Percentiles rank a stretch among this genome's conserved stretches.
These are phyloP conservation scores for Hamamelis virginiana DNA, from an alignment of 164 flowering plant species.

Conservation along the genomic window DNA sequence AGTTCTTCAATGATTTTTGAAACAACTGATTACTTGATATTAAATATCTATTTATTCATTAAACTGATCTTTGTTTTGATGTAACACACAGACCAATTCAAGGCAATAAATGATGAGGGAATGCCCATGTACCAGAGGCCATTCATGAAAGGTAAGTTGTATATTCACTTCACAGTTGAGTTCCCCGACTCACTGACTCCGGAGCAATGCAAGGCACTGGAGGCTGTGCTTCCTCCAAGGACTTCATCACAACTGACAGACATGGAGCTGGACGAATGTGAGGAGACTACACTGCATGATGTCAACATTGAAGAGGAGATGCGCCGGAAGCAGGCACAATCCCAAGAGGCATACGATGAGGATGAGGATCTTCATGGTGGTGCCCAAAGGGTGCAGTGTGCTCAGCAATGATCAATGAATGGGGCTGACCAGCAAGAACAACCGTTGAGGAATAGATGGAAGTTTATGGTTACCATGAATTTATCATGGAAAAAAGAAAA, in stretches of 20 bases:
- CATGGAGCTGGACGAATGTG: conserved; percentile 62
- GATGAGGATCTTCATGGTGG: conserved; percentile 45
- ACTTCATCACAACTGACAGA: conserved; percentile 31
- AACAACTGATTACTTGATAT: too few relatives aligned
- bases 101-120: conserved; percentile 71
- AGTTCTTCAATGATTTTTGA: too few relatives aligned
- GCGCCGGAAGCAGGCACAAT: conserved; percentile 42
- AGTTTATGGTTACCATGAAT: too few relatives aligned
- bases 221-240: conserved; percentile 40
- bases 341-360: conserved; percentile 55
- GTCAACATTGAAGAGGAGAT: conserved; percentile 56
- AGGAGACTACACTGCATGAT: conserved; percentile 57
- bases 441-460: too few relatives aligned
- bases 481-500: too few relatives aligned
- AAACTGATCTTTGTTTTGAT: too few relatives aligned
- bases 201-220: conserved; percentile 47
- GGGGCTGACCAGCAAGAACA: too few relatives aligned
- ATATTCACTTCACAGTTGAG: conserved; percentile 63
- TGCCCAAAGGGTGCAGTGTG: conserved; percentile 50
- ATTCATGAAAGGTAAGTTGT: conserved; percentile 62
- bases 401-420: conserved; percentile 34
- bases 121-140: conserved; percentile 71
- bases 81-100: conserved; percentile 44
- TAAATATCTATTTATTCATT: too few relatives aligned
- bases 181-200: conserved; percentile 45